phyloP scores from a whole-genome alignment of 192 early-diverging fungal species.

The Rhizophagus clarus region DNA sequence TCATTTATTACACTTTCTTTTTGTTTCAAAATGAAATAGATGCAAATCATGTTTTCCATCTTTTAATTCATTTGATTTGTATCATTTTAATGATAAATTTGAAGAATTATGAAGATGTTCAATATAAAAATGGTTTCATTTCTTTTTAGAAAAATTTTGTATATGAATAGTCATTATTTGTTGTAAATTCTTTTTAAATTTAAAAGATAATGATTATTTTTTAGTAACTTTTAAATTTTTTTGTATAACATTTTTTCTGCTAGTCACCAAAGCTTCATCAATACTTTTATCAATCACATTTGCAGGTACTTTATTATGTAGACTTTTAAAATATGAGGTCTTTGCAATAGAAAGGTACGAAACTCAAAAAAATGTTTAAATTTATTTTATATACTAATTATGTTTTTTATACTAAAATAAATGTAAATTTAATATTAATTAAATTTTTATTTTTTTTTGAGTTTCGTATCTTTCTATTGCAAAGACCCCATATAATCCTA shows the following conservation, averaged over 20 bases:
- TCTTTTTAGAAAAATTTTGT: background rate
- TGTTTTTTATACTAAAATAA: too few relatives aligned
- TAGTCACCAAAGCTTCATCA: conserved; percentile 20
- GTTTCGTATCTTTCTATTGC: too few relatives aligned
- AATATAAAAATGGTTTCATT: conserved; percentile 9
- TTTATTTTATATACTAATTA: too few relatives aligned
- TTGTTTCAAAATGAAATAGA: conserved; percentile 10
- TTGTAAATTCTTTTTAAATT: too few relatives aligned
- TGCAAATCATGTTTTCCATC: conserved; percentile 2
- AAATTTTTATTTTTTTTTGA: too few relatives aligned
- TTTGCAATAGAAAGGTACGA: too few relatives aligned
- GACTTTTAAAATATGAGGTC: background rate
- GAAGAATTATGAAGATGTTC: conserved; percentile 11
- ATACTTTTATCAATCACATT: conserved; percentile 6
- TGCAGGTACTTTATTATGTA: background rate
- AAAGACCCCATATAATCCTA: conserved; percentile 27
- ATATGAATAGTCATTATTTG: conserved; percentile 9
- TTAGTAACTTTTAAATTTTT: conserved; percentile 21
- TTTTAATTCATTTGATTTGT: conserved; percentile 20
- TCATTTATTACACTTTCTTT: conserved; percentile 23
- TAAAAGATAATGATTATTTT: conserved; percentile 8
- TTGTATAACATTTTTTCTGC: conserved; percentile 10
- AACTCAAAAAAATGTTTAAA: too few relatives aligned
- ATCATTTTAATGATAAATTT: conserved; percentile 13
- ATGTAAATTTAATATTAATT: too few relatives aligned